phyloP scores from a whole-genome alignment of 164 flowering plant species.

The Nelumbo lutea region DNA sequence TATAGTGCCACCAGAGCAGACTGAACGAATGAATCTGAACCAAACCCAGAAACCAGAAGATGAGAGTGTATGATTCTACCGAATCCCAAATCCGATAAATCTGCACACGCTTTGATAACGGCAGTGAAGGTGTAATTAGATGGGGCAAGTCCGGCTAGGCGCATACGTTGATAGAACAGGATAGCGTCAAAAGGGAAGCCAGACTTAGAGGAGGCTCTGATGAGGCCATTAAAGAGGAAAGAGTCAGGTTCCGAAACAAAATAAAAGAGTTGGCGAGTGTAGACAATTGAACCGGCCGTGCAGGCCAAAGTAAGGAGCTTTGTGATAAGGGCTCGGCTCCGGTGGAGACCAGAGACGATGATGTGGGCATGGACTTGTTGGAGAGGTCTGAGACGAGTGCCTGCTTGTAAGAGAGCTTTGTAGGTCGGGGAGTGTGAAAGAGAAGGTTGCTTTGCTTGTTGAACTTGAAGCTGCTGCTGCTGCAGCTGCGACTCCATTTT shows the following conservation, averaged over 20 bases:
- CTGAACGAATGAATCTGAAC: conserved; percentile 49
- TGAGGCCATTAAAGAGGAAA: conserved; percentile 59
- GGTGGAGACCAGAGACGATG: conserved; percentile 39
- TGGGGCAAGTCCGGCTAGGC: conserved; percentile 14
- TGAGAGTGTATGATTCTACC: conserved; percentile 51
- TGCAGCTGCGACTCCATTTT: conserved; percentile 1
- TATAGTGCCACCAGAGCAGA: conserved; percentile 52
- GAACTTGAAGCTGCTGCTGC: not conserved
- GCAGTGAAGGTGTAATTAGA: conserved; percentile 57
- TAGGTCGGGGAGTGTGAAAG: conserved; percentile 29
- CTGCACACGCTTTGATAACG: conserved; percentile 53
- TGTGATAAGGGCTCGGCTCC: conserved; percentile 51
- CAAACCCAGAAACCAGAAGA: conserved; percentile 45
- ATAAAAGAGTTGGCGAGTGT: conserved; percentile 45
- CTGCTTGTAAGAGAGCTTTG: conserved; percentile 45
- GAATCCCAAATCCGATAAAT: conserved; percentile 23
- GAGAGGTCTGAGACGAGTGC: conserved; percentile 41
- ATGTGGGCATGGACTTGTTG: conserved; percentile 61
- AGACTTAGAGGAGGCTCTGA: conserved; percentile 37
- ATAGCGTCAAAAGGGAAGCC: conserved; percentile 39
- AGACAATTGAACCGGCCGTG: conserved; percentile 44
- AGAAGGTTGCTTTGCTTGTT: not conserved
- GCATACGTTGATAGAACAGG: conserved; percentile 47
- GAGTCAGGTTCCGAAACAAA: conserved; percentile 51
- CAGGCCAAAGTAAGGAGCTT: conserved; percentile 56